Evolutionary conservation across 768 basidiomycete genomes (phyloP).

Genomic region (Termitomyces sp.): DNA sequence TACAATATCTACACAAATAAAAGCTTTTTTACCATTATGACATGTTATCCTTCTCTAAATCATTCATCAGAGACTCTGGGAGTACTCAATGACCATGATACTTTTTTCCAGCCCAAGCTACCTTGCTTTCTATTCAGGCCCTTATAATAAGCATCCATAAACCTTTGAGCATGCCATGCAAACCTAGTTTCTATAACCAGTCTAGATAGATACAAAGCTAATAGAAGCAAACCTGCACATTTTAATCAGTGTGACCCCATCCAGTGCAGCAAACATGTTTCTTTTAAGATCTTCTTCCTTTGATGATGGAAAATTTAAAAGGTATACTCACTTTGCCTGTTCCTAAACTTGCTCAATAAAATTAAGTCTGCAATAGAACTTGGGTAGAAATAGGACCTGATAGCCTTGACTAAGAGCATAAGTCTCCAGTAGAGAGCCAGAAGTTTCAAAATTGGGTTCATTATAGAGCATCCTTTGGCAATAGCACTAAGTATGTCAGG

Average conservation of each 20-base stretch:
- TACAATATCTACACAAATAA: background rate
- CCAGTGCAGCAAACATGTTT: conserved; percentile 23
- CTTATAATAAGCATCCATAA: too few relatives aligned
- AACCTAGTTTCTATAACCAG: too few relatives aligned
- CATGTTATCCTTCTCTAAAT: background rate
- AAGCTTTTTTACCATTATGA: background rate
- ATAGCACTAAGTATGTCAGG: conserved; percentile 15
- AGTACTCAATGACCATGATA: background rate
- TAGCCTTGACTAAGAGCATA: too few relatives aligned
- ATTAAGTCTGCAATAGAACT: background rate
- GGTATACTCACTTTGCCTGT: conserved; percentile 22
- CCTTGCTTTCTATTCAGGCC: too few relatives aligned
- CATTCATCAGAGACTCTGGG: background rate
- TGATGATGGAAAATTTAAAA: conserved; percentile 13
- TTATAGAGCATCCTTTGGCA: conserved; percentile 18
- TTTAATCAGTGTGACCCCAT: conserved; percentile 17
- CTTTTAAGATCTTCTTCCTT: conserved; percentile 23
- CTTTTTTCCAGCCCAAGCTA: too few relatives aligned
- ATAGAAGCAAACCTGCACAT: too few relatives aligned
- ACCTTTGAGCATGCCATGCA: too few relatives aligned
- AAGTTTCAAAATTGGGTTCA: conserved; percentile 27
- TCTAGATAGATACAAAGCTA: too few relatives aligned
- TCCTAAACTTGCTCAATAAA: conserved; percentile 27
- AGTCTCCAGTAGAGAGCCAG: conserved; percentile 9
- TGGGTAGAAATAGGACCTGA: background rate